Base-by-base conservation (phyloP, 139 green algal genomes). In the Limnomonas spitsbergensis region DNA sequence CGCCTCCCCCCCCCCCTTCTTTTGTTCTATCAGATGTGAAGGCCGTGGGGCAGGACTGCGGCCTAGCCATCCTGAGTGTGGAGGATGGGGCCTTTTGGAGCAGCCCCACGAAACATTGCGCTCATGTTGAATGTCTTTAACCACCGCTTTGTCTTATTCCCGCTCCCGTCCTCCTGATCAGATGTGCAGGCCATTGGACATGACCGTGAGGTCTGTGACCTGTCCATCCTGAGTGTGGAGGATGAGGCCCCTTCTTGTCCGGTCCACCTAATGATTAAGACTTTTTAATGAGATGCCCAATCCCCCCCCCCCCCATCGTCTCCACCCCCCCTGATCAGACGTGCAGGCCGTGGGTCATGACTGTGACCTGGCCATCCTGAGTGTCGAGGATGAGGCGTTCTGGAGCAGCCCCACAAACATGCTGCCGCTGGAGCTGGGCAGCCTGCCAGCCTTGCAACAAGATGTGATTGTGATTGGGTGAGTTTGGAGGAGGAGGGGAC, bases 271-370 rank as follows among this genome's bases (percentile, higher is more conserved):
- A n/a, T n/a, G n/a, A n/a, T n/a, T n/a, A n/a, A n/a, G n/a, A n/a
- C n/a, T n/a, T n/a, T n/a, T n/a, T n/a, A n/a, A n/a, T n/a, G n/a
- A n/a, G n/a, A n/a, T n/a, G n/a, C n/a, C n/a, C n/a, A n/a, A n/a
- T n/a, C n/a, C n/a, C n/a, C n/a, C n/a, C n/a, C n/a, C n/a, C n/a
- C n/a, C n/a, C n/a, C n/a, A n/a, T n/a, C n/a, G n/a, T n/a, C n/a
- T n/a, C n/a, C n/a, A n/a, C n/a, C n/a, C n/a, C 7, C n/a, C 24
- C 29, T 72, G 31, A 31, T 34, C 90, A 74, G 74, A 87, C 38
- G 91, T 95, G n/a, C 82, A 90, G 35, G 87, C 84, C 2, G 88
- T 93, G 54, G 89, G 87, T 32, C 89, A 94, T 73, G 90, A 93
- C 80, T 87, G 88, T 53, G 88, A 92, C 78, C 81, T 92, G 61